phyloP scores from a whole-genome alignment of 371 early-diverging fungal genomes.

The Batkoa obscura region DNA sequence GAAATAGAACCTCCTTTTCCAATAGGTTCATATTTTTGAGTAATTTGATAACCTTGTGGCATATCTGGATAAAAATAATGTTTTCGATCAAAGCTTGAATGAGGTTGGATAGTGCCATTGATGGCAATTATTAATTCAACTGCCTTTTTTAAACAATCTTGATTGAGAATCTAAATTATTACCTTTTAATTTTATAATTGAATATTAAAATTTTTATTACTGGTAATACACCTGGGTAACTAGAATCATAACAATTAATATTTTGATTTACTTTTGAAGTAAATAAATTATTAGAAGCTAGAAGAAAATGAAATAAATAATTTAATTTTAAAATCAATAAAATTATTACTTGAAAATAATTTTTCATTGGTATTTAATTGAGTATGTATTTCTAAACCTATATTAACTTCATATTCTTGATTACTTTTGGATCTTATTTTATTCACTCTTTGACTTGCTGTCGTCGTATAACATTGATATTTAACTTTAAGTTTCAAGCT shows the following conservation, averaged over 20 bases:
- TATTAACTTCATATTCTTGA: constrained; percentile 14
- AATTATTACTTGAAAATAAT: constrained; percentile 50
- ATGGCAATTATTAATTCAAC: constrained; percentile 54
- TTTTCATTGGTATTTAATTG: constrained; percentile 57
- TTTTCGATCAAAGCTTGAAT: constrained; percentile 72
- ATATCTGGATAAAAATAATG: constrained; percentile 89
- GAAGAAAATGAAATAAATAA: constrained; percentile 6
- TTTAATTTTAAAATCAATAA: not conserved
- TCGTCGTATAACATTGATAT: no score
- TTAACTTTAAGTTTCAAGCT: no score
- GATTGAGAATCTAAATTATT: constrained; percentile 36
- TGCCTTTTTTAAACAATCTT: constrained; percentile 45
- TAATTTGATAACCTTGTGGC: constrained; percentile 86
- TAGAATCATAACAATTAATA: constrained; percentile 55
- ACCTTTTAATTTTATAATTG: not conserved
- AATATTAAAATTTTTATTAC: constrained; percentile 11
- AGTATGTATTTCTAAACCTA: constrained; percentile 84
- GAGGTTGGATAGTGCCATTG: constrained; percentile 33
- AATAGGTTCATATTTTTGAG: constrained; percentile 65
- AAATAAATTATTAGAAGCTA: constrained; percentile 26
- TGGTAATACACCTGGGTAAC: constrained; percentile 65
- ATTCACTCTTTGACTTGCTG: no score
- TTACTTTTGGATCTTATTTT: no score
- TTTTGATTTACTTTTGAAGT: constrained; percentile 47
- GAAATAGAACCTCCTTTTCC: constrained; percentile 34